Conservation (phyloP, 2,329 filamentous ascomycete species). For the Ascochyta rabiei region DNA sequence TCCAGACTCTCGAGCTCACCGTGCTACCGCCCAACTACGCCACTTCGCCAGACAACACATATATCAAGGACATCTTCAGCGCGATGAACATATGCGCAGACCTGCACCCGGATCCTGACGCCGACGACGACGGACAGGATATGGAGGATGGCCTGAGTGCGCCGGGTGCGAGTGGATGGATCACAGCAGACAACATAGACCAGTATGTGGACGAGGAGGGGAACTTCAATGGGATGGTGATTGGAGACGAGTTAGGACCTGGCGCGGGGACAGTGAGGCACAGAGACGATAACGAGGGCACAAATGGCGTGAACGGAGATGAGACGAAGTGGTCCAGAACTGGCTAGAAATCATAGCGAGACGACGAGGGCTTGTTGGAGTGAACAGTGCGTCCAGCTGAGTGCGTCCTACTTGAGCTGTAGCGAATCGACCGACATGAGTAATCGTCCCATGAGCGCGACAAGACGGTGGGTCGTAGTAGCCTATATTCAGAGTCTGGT, state of each 20-base stretch:
- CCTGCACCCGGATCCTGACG: constrained; percentile 73
- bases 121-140: constrained; percentile 59
- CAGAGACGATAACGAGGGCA: constrained; percentile 40
- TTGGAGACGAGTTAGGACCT: constrained; percentile 41
- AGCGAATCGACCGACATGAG: not conserved
- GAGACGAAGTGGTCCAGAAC: constrained; percentile 49
- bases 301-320: constrained; percentile 36
- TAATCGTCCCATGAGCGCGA: not conserved
- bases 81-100: constrained; percentile 78
- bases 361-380: not conserved
- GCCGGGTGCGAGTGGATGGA: constrained; percentile 79
- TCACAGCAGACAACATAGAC: constrained; percentile 89
- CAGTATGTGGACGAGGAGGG: constrained; percentile 63
- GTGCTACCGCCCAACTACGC: constrained; percentile 59
- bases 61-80: constrained; percentile 63
- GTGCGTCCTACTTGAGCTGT: not conserved
- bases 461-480: not conserved
- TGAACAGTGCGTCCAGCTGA: not conserved
- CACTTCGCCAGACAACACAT: constrained; percentile 32
- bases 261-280: constrained; percentile 47
- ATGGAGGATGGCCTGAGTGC: constrained; percentile 59
- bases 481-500: not conserved
- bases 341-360: constrained; percentile 20
- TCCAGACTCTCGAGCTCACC: constrained; percentile 70
- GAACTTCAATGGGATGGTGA: constrained; percentile 43